Conservation (phyloP, 2,329 filamentous ascomycete species). For the Fusarium falciforme region DNA sequence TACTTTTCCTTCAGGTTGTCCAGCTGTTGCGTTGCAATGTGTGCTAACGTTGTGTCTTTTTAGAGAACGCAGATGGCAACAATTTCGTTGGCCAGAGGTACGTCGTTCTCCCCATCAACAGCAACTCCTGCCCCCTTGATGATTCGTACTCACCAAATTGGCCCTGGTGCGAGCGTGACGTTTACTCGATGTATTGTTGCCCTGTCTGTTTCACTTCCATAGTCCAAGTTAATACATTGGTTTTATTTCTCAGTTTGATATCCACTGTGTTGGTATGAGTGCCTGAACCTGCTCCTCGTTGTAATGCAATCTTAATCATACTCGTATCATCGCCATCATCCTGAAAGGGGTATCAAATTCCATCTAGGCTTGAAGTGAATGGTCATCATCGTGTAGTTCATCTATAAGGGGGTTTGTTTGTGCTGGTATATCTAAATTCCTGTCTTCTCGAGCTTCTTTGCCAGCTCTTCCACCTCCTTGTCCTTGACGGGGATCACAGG, state of each 20-base stretch:
- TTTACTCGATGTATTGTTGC: neutral
- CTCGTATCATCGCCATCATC: conserved; percentile 8
- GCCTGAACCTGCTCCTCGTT: neutral
- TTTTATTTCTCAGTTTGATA: neutral
- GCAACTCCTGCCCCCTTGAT: neutral
- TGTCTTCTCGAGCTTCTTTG: conserved; percentile 80
- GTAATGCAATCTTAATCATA: neutral
- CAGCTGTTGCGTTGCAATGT: conserved; percentile 30
- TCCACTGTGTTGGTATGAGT: neutral
- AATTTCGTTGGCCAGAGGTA: conserved; percentile 39
- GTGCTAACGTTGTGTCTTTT: conserved; percentile 36
- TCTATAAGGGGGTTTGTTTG: conserved; percentile 34
- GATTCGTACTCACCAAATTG: conserved; percentile 1
- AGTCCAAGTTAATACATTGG: neutral
- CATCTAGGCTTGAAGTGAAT: conserved; percentile 40
- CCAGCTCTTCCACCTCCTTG: conserved; percentile 83
- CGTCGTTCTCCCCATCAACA: conserved; percentile 24
- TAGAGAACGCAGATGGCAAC: conserved; percentile 28
- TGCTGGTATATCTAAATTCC: conserved; percentile 54
- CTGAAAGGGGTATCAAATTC: conserved; percentile 47
- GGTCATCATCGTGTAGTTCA: conserved; percentile 42
- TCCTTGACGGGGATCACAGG: conserved; percentile 78
- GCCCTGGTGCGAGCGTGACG: neutral
- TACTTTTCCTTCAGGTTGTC: neutral
- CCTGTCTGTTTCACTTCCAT: neutral